Evolutionary conservation across 805 yeast genomes (phyloP).

Genomic region (Kuraishia cidri): DNA sequence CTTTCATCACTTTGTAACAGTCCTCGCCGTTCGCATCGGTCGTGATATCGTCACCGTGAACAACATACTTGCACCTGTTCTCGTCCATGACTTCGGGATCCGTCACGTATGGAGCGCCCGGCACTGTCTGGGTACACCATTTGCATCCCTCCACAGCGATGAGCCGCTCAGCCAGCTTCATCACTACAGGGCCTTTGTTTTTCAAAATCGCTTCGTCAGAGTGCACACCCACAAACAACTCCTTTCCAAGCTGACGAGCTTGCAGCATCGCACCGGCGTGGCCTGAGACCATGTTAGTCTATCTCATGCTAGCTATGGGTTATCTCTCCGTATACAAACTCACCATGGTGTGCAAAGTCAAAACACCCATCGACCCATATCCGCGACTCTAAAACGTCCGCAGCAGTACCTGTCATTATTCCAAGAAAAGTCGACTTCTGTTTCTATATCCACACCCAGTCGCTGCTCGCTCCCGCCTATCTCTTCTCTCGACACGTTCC

Average conservation of each 20-base stretch:
- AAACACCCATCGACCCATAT: conserved; percentile 98
- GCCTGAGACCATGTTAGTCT: conserved; percentile 16
- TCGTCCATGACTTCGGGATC: conserved; percentile 71
- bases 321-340: too few relatives aligned
- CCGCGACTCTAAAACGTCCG: conserved; percentile 20
- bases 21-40: conserved; percentile 95
- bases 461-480: too few relatives aligned
- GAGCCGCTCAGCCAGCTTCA: conserved; percentile 72
- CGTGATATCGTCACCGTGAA: conserved; percentile 97
- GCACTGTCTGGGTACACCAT: conserved; percentile 71
- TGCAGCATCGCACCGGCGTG: conserved; percentile 97
- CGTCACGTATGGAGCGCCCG: conserved; percentile 90
- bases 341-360: conserved; percentile 94
- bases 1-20: conserved; percentile 79
- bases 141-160: conserved; percentile 85
- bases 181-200: conserved; percentile 93
- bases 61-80: conserved; percentile 79
- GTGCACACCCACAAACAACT: conserved; percentile 82
- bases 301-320: too few relatives aligned
- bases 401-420: too few relatives aligned
- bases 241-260: conserved; percentile 76
- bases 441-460: too few relatives aligned
- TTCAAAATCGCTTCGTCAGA: conserved; percentile 75
- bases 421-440: too few relatives aligned
- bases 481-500: too few relatives aligned